A percentile compares a stretch with the other conserved stretches of the same genome.
Conservation (phyloP, 2,329 filamentous ascomycete genomes). For the Aureobasidium sp. region DNA sequence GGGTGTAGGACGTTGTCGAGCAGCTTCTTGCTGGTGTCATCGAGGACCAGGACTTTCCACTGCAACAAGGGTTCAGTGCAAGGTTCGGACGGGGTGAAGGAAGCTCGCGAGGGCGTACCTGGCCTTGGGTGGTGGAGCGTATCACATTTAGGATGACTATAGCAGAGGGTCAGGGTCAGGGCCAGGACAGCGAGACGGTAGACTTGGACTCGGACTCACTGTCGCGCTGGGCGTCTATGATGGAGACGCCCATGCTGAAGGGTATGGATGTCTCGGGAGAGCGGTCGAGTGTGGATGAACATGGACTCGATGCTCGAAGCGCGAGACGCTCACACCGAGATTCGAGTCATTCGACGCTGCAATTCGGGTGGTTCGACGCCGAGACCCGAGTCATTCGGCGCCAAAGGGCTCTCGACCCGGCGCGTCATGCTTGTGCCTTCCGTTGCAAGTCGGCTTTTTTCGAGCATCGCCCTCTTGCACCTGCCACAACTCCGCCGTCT, state of each 20-base stretch:
- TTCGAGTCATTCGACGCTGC: no score
- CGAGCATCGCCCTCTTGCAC: neutral
- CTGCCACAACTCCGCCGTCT: neutral
- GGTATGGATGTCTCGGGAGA: neutral
- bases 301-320: neutral
- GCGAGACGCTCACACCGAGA: no score
- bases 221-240: conserved; percentile 76
- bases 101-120: conserved; percentile 34
- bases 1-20: conserved; percentile 86
- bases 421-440: neutral
- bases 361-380: no score
- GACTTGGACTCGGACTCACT: conserved; percentile 39
- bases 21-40: conserved; percentile 73
- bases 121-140: conserved; percentile 67
- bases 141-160: conserved; percentile 66
- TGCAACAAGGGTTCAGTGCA: conserved; percentile 29
- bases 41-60: conserved; percentile 96
- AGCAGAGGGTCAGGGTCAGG: conserved; percentile 25
- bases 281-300: neutral
- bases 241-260: conserved; percentile 67
- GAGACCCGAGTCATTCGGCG: neutral
- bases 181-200: neutral
- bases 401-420: neutral
- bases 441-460: neutral
- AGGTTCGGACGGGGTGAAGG: neutral